Base-by-base conservation (phyloP, 1,284 basidiomycete genomes). In the Pterula multifida region DNA sequence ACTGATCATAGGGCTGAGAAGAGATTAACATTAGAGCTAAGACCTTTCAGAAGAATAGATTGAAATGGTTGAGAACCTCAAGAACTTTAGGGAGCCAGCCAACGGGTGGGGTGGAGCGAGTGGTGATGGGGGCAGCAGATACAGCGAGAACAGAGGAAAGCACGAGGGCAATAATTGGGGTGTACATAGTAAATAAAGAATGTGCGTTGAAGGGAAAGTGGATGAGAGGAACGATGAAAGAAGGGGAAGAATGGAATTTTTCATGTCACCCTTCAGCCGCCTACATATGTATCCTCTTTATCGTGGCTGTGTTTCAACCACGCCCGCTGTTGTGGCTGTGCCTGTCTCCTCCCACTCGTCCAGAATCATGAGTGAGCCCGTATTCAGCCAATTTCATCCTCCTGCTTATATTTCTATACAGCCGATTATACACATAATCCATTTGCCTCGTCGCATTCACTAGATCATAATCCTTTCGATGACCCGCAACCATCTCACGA, bases 401-500 rank as follows among this genome's bases (percentile, higher is more conserved):
- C 13, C 32, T 48, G 17, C 50, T 19, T 4, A 48, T 46, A 6
- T 9, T 23, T 13, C 11, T 23, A 49, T 26, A 15, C 53, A 71
- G 69, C 63, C 60, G 69, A 67, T 39, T 69, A 65, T 55, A 71
- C 68, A 52, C 74, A 85, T 61, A 88, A 90, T 58, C 87, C 86
- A 0, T 90, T 90, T 65, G 81, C 83, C 12, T 89, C 87, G 3
- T 78, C 81, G n/a, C 78, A 86, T 57, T 86, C 85, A 2, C 79
- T 90, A 47, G 86, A 89, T 62, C 71, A 77, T 51, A 90, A 90
- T 63, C 88, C 87, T 2, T 90, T 90, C 61, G 85, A 88, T 56
- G 86, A 90, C 71, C 85, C 86, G 32, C 45, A 52, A 36, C 57
- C 64, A 44, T 57, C 61, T 50, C 67, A 68, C 58, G 65, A 68